Evolutionary conservation across 257 asterid species (phyloP).

Genomic region (Hygrophila difformis): DNA sequence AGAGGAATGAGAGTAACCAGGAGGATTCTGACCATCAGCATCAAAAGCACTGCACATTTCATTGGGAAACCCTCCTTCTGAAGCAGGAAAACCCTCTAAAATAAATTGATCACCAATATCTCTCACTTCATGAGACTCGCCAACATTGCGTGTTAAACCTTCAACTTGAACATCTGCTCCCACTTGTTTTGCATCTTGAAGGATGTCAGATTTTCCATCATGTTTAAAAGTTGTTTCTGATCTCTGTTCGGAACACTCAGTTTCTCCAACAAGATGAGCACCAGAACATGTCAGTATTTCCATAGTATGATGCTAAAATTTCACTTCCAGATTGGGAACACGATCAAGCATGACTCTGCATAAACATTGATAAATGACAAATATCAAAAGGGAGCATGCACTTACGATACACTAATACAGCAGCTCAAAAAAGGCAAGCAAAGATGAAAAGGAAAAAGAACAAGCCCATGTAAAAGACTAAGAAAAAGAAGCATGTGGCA

Average conservation of each 20-base stretch:
- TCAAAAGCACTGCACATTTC: conserved; percentile 42
- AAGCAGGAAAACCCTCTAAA: conserved; percentile 38
- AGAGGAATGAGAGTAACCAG: conserved; percentile 51
- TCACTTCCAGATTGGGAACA: conserved; percentile 26
- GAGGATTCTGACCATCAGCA: conserved; percentile 39
- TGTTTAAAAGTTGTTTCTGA: conserved; percentile 33
- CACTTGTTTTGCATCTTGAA: conserved; percentile 36
- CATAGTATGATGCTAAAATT: conserved; percentile 34
- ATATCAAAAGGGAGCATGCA: conserved; percentile 8
- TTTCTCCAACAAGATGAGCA: conserved; percentile 32
- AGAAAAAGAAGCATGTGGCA: background rate
- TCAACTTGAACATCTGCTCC: conserved; percentile 35
- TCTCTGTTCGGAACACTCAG: conserved; percentile 51
- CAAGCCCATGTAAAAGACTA: conserved; percentile 9
- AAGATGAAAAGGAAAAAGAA: no score
- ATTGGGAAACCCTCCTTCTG: conserved; percentile 38
- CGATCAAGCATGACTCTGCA: conserved; percentile 24
- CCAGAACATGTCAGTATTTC: conserved; percentile 65
- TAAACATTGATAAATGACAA: conserved; percentile 12
- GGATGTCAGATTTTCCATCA: conserved; percentile 36
- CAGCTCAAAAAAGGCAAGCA: conserved; percentile 11
- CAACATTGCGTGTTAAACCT: conserved; percentile 24
- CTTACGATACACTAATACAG: background rate
- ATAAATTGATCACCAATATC: conserved; percentile 35
- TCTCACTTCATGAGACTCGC: conserved; percentile 33